A percentile compares a stretch with the other conserved stretches of the same genome.
Evolutionary conservation across 1,139 yeast genomes (phyloP).

Genomic region (Zygosaccharomyces pseudobailii): DNA sequence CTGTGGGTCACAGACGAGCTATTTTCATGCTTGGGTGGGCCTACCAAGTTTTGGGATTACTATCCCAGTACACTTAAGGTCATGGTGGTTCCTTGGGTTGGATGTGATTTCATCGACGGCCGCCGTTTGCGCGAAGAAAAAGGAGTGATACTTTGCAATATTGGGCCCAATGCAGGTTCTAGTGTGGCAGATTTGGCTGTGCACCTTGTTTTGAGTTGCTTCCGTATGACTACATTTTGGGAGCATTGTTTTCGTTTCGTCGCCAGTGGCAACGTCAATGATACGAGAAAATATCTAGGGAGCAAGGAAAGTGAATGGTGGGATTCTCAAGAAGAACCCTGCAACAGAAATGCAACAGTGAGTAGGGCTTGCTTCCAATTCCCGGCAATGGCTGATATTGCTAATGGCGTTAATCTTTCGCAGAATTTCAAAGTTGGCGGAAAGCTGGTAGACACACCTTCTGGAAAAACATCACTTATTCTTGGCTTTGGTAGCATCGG

Average conservation of each 20-base stretch:
- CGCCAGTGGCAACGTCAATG: conserved; percentile 38
- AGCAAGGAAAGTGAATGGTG: conserved; percentile 22
- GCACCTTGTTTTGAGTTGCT: conserved; percentile 53
- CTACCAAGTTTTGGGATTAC: conserved; percentile 42
- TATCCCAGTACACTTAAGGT: conserved; percentile 53
- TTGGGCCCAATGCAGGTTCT: conserved; percentile 57
- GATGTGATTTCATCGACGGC: conserved; percentile 58
- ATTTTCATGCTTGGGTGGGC: conserved; percentile 47
- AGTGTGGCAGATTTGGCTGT: conserved; percentile 75
- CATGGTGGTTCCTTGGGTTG: conserved; percentile 66
- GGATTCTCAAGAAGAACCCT: conserved; percentile 3
- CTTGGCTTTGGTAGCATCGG: conserved; percentile 83
- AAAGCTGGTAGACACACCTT: conserved; percentile 47
- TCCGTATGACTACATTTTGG: conserved; percentile 55
- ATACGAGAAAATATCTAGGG: conserved; percentile 39
- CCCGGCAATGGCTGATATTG: neutral
- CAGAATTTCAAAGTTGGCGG: conserved; percentile 46
- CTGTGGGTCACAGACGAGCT: conserved; percentile 66
- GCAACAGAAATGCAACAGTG: conserved; percentile 10
- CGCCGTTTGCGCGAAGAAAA: conserved; percentile 36
- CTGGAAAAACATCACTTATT: conserved; percentile 57
- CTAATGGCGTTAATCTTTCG: conserved; percentile 19
- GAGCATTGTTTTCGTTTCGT: conserved; percentile 40
- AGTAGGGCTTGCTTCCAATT: neutral
- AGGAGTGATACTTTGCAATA: conserved; percentile 58